Percentiles rank a stretch among this genome's conserved stretches.
Evolutionary conservation across 805 yeast species (phyloP).

Genomic region (Komagataella kurtzmanii): DNA sequence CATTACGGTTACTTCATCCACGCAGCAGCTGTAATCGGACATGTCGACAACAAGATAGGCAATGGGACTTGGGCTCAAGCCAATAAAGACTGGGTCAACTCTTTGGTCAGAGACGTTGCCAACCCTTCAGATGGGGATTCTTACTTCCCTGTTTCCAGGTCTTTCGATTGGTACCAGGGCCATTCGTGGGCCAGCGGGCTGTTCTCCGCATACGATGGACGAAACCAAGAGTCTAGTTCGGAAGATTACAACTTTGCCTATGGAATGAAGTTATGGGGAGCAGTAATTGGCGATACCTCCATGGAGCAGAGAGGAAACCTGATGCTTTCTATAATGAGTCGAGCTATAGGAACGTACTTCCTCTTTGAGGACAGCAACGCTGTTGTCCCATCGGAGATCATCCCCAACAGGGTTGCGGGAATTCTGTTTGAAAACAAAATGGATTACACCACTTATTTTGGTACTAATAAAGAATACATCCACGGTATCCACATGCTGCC

Average conservation of each 20-base stretch:
- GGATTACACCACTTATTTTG: constrained; percentile 67
- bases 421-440: constrained; percentile 61
- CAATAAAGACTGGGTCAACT: constrained; percentile 36
- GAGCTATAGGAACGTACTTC: constrained; percentile 44
- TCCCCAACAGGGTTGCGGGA: constrained; percentile 58
- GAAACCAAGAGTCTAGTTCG: constrained; percentile 61
- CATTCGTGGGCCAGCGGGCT: constrained; percentile 75
- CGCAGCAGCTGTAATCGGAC: constrained; percentile 52
- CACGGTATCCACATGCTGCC: constrained; percentile 77
- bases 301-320: constrained; percentile 43
- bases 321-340: constrained; percentile 44
- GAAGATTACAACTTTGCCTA: constrained; percentile 65
- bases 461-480: constrained; percentile 57
- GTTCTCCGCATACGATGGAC: constrained; percentile 60
- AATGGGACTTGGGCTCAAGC: constrained; percentile 37
- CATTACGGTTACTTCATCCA: constrained; percentile 42
- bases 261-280: constrained; percentile 56
- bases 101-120: constrained; percentile 54
- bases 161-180: constrained; percentile 67
- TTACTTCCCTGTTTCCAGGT: constrained; percentile 52
- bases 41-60: constrained; percentile 33
- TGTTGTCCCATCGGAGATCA: constrained; percentile 40
- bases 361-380: constrained; percentile 37
- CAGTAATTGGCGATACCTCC: constrained; percentile 34
- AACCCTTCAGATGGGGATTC: constrained; percentile 41